Base-by-base conservation (phyloP, 2,329 filamentous ascomycete species). In the Tolypocladium guangdongense region DNA sequence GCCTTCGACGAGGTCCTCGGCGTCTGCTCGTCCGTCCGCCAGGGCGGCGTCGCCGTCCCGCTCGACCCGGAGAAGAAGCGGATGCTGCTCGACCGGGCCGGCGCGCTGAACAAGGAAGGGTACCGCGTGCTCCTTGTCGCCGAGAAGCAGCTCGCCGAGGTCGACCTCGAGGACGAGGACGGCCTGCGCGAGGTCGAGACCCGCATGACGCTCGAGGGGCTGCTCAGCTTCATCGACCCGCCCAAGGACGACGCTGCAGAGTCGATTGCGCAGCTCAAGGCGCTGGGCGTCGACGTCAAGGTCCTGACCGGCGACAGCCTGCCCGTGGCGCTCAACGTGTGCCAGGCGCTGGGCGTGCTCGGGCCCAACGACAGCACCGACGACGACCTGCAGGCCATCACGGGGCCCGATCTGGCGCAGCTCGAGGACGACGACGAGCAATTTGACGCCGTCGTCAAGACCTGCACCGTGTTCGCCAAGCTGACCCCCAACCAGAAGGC, bases 401-500 rank as follows among this genome's bases (percentile, higher is more conserved):
- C 60, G 10, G 62, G 62, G 2, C 54, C 58, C 3, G 58, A 63
- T n/a, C 53, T 64, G 20, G 56, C 56, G 32, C 50, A 51, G 12
- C 53, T 61, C 14, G 59, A 61, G 30, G 54, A 54, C 6, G 51
- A 45, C 12, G 55, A 58, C 18, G 56, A 55, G 10, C 45, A 52
- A 20, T 62, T 62, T 50, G 60, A 64, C 51, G 50, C 54, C n/a
- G 56, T 59, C 2, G 59, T 63, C 11, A 56, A 46, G 22, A 55
- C 48, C 2, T 64, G 63, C 58, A 62, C 57, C 27, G 60, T 65
- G 7, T 64, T 65, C 54, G 63, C 63, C 51, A 65, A 64, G 53
- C 56, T 65, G 36, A 60, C 59, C 1, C 63, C 63, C 0, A 56
- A 54, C 6, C 63, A 66, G 47, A 66, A 66, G 52, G 59, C 59